Percentiles rank a stretch among this genome's conserved stretches.
These are phyloP conservation scores for Quercus agrifolia DNA, from an alignment of 306 rosid species.

Conservation along the genomic window DNA sequence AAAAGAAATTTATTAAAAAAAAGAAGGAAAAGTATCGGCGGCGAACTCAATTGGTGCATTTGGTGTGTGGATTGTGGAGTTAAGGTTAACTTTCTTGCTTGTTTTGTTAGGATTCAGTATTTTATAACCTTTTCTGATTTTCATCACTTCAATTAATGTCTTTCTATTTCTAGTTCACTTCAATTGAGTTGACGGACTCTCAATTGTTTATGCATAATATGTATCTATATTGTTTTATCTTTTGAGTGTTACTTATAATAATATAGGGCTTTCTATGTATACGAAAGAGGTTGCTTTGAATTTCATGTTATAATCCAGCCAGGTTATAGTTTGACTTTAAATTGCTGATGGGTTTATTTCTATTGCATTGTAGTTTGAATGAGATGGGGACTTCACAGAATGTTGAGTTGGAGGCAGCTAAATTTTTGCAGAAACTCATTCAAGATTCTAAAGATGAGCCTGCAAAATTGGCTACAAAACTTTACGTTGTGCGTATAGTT, in stretches of 20 bases:
- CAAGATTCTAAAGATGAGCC: constrained; percentile 99
- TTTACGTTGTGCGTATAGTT: constrained; percentile 74
- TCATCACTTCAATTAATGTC: constrained; percentile 1
- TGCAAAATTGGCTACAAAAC: constrained; percentile 90
- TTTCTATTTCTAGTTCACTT: background rate
- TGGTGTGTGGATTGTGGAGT: background rate
- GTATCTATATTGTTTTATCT: background rate
- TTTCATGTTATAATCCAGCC: constrained; percentile 1
- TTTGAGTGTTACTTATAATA: background rate
- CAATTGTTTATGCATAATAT: background rate
- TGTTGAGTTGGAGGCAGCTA: constrained; percentile 99
- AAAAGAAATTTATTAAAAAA: background rate
- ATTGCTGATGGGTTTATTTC: background rate
- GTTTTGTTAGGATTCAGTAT: background rate
- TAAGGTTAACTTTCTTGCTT: background rate
- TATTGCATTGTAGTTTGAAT: constrained; percentile 39
- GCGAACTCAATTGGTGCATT: background rate
- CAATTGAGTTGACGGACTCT: background rate
- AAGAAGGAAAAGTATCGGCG: background rate
- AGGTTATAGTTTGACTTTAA: constrained; percentile 5
- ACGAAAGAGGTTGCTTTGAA: background rate
- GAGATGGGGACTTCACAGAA: constrained; percentile 81
- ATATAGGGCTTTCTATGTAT: background rate
- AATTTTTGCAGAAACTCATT: constrained; percentile 95
- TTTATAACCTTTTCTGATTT: background rate